These are phyloP conservation scores for Pichia sp. DNA, from an alignment of 1,139 yeast genomes.

Conservation along the genomic window DNA sequence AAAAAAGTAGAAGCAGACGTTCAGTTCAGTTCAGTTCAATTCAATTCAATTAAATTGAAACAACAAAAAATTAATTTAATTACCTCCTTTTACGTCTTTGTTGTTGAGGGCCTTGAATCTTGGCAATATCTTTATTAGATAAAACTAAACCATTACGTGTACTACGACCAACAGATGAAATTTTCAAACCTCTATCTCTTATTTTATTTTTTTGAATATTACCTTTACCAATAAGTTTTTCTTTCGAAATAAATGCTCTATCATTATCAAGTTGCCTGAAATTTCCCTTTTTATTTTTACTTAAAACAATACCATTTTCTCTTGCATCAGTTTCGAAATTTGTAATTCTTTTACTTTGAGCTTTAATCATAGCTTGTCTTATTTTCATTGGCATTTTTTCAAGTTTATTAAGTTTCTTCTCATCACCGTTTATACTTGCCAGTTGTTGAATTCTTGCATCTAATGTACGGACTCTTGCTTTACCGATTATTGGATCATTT, in stretches of 20 bases:
- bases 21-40: no score
- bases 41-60: no score
- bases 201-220: constrained; percentile 25
- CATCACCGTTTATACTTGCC: constrained; percentile 44
- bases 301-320: constrained; percentile 81
- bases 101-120: constrained; percentile 27
- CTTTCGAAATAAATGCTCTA: constrained; percentile 43
- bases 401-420: constrained; percentile 35
- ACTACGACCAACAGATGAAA: constrained; percentile 64
- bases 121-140: constrained; percentile 60
- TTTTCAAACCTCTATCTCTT: constrained; percentile 75
- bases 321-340: constrained; percentile 70
- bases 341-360: constrained; percentile 45
- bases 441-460: constrained; percentile 57
- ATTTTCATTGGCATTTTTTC: constrained; percentile 86
- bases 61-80: no score
- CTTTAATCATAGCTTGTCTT: constrained; percentile 74
- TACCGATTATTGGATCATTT: constrained; percentile 74
- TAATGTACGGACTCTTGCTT: constrained; percentile 67
- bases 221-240: constrained; percentile 56
- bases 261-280: constrained; percentile 49
- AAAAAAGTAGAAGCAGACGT: no score
- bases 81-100: constrained; percentile 1
- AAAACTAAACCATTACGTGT: constrained; percentile 81
- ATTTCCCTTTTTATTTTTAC: constrained; percentile 59